Conservation (phyloP, 1,284 basidiomycete species). For the Apiotrichum sp. region DNA sequence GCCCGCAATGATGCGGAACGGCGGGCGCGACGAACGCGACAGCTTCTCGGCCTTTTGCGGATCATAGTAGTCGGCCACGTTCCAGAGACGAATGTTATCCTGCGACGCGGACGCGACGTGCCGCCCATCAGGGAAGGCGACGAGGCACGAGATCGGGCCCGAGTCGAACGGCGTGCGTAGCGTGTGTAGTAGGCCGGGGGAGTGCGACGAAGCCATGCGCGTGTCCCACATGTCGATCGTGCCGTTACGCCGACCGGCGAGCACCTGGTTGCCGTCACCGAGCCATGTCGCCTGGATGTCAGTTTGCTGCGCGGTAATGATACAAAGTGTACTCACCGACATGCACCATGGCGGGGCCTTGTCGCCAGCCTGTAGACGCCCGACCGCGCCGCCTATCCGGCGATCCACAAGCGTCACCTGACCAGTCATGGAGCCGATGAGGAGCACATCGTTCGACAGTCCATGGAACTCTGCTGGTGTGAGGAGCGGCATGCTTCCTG, state of each 20-base stretch:
- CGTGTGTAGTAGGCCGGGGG: constrained; percentile 68
- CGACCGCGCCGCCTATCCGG: constrained; percentile 57
- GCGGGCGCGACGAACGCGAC: constrained; percentile 51
- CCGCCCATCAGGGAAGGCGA: constrained; percentile 79
- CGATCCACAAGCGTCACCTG: constrained; percentile 89
- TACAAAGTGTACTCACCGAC: constrained; percentile 55
- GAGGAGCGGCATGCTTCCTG: constrained; percentile 46
- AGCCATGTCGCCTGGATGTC: constrained; percentile 81
- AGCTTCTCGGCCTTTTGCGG: constrained; percentile 54
- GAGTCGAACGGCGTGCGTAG: constrained; percentile 81
- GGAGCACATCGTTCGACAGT: constrained; percentile 75
- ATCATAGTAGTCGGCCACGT: constrained; percentile 70
- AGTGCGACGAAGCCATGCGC: constrained; percentile 56
- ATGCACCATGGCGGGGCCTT: constrained; percentile 89
- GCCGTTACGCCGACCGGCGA: constrained; percentile 85
- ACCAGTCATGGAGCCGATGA: constrained; percentile 88
- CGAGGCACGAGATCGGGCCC: constrained; percentile 84
- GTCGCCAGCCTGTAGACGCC: constrained; percentile 75
- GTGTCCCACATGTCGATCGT: constrained; percentile 94
- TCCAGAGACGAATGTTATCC: constrained; percentile 93
- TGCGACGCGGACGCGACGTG: constrained; percentile 87
- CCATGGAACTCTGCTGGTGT: constrained; percentile 56
- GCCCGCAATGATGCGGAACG: constrained; percentile 93
- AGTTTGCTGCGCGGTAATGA: background rate
- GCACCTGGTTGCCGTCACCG: constrained; percentile 76